Evolutionary conservation across 345 rosid species (phyloP).

Genomic region (Tarenaya hassleriana): DNA sequence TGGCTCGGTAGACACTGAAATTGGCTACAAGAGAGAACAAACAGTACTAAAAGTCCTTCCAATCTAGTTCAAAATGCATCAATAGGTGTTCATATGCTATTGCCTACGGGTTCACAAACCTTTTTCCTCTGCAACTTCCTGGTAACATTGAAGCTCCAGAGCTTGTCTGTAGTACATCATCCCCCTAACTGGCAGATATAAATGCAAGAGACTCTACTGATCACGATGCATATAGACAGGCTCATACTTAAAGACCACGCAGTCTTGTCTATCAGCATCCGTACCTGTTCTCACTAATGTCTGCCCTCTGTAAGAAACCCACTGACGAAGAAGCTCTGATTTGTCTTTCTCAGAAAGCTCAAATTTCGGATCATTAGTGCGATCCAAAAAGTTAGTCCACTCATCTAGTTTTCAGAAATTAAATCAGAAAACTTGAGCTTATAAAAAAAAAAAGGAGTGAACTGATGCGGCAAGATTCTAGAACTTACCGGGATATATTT

Average conservation of each 20-base stretch:
- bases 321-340: constrained; percentile 45
- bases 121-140: constrained; percentile 55
- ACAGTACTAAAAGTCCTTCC: not conserved
- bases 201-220: constrained; percentile 9
- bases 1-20: constrained; percentile 32
- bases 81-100: not conserved
- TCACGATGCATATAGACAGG: constrained; percentile 14
- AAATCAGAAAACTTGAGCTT: constrained; percentile 16
- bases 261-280: not conserved
- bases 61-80: constrained; percentile 9
- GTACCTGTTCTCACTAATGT: constrained; percentile 91
- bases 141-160: constrained; percentile 40
- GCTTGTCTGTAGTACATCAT: constrained; percentile 38
- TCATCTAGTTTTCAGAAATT: constrained; percentile 49
- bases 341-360: constrained; percentile 22
- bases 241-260: constrained; percentile 4
- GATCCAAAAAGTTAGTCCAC: constrained; percentile 73
- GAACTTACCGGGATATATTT: constrained; percentile 76
- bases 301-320: constrained; percentile 95
- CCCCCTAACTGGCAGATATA: constrained; percentile 31
- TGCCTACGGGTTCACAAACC: constrained; percentile 43
- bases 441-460: not conserved
- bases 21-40: constrained; percentile 38
- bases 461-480: constrained; percentile 15
- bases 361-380: constrained; percentile 33